Evolutionary conservation across 139 green algal genomes (phyloP).

Genomic region (Chlorella vulgaris): DNA sequence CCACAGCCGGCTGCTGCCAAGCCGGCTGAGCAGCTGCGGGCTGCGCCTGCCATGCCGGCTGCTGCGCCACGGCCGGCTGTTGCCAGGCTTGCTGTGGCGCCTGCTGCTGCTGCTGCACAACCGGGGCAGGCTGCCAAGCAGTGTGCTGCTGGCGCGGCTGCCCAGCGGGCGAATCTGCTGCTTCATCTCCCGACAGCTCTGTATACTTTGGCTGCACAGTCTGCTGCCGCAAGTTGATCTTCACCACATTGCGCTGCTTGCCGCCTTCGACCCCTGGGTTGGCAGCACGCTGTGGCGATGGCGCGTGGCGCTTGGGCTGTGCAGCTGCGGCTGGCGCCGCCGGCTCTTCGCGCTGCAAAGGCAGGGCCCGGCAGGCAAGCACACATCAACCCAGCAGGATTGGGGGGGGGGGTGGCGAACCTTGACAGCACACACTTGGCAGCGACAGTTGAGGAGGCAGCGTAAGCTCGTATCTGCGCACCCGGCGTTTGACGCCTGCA

Average conservation of each 20-base stretch:
- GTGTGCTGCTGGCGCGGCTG: too few relatives aligned
- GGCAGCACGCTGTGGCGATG: not conserved
- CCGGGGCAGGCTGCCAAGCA: too few relatives aligned
- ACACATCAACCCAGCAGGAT: too few relatives aligned
- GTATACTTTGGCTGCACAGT: conserved; percentile 15
- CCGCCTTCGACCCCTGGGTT: not conserved
- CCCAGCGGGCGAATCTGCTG: too few relatives aligned
- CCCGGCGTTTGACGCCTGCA: conserved; percentile 8
- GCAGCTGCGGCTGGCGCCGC: not conserved
- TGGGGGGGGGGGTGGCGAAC: too few relatives aligned
- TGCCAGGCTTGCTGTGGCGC: not conserved
- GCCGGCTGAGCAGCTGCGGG: not conserved
- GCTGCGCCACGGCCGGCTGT: not conserved
- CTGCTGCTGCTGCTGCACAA: not conserved
- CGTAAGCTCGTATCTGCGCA: too few relatives aligned
- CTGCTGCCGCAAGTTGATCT: conserved; percentile 31
- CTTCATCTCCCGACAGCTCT: conserved; percentile 18
- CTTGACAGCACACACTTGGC: too few relatives aligned
- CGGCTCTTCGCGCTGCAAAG: not conserved
- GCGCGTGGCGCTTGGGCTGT: not conserved
- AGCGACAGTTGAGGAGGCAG: too few relatives aligned
- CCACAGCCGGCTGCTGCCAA: not conserved
- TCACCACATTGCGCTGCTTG: conserved; percentile 12
- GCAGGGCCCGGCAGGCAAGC: not conserved
- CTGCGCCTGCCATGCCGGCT: not conserved